Evolutionary conservation across 1,284 basidiomycete genomes (phyloP).

Genomic region (Salmacisia buchloeana): DNA sequence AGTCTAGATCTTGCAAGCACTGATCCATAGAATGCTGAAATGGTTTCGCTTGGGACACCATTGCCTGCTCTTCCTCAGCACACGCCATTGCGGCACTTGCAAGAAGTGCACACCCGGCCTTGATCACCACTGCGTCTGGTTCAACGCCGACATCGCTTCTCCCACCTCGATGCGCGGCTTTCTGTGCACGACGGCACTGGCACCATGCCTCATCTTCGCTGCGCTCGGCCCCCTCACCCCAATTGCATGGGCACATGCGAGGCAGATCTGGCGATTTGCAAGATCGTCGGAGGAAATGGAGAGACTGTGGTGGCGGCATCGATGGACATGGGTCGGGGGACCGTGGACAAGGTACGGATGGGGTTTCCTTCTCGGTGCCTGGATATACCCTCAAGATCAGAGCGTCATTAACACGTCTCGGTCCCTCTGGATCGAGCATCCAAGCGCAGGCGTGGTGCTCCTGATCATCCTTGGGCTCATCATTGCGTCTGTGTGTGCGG

Average conservation of each 20-base stretch:
- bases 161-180: constrained; percentile 7
- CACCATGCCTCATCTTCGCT: neutral
- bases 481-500: too few species aligned
- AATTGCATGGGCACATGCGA: neutral
- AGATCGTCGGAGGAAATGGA: neutral
- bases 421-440: neutral
- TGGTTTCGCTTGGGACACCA: neutral
- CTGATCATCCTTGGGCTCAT: too few species aligned
- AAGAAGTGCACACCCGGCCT: constrained; percentile 8
- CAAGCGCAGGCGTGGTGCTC: too few species aligned
- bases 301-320: constrained; percentile 9
- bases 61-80: neutral
- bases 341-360: constrained; percentile 11
- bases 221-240: constrained; percentile 6
- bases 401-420: neutral
- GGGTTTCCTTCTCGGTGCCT: constrained; percentile 10
- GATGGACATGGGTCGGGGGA: constrained; percentile 12
- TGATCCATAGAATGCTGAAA: neutral
- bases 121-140: constrained; percentile 17
- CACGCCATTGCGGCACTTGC: constrained; percentile 14
- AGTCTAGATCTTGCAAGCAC: neutral
- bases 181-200: neutral
- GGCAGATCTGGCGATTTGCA: constrained; percentile 7
- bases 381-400: neutral
- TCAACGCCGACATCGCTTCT: constrained; percentile 11